Percentiles rank a stretch among this genome's conserved stretches.
These are phyloP conservation scores for Elaeis oleifera DNA, from an alignment of 202 grass and related monocot genomes.

Conservation along the genomic window DNA sequence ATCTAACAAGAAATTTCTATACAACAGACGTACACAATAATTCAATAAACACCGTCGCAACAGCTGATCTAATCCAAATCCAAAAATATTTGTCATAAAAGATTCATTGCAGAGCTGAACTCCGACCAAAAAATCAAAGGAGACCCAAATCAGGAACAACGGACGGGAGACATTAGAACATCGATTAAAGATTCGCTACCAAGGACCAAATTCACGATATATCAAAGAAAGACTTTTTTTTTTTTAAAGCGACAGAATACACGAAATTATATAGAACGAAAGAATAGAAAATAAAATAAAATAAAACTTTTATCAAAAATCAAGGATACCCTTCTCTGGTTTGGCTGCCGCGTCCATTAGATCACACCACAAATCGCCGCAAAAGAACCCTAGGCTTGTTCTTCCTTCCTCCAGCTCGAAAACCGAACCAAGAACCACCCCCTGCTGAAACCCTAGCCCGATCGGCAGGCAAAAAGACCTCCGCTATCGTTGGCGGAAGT, in stretches of 20 bases:
- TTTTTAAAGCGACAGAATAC: background rate
- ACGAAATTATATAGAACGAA: background rate
- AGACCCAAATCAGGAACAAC: no score
- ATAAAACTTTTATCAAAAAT: background rate
- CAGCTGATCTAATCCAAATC: no score
- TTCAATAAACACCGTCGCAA: no score
- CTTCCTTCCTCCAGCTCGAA: conserved; percentile 84
- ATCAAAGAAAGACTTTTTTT: no score
- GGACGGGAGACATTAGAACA: no score
- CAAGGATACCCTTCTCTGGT: conserved; percentile 50
- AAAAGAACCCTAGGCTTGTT: conserved; percentile 58
- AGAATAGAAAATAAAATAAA: background rate
- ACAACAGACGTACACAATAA: no score
- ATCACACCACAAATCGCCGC: conserved; percentile 68
- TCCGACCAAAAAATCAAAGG: no score
- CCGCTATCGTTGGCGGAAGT: background rate
- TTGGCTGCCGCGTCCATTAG: conserved; percentile 60
- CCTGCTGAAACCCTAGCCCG: background rate
- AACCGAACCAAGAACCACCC: background rate
- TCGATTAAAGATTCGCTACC: no score
- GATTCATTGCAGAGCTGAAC: no score
- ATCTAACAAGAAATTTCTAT: no score
- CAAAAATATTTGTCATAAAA: no score
- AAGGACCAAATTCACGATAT: no score
- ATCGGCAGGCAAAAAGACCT: background rate